phyloP scores from a whole-genome alignment of 345 rosid species.

The Mercurialis annua region DNA sequence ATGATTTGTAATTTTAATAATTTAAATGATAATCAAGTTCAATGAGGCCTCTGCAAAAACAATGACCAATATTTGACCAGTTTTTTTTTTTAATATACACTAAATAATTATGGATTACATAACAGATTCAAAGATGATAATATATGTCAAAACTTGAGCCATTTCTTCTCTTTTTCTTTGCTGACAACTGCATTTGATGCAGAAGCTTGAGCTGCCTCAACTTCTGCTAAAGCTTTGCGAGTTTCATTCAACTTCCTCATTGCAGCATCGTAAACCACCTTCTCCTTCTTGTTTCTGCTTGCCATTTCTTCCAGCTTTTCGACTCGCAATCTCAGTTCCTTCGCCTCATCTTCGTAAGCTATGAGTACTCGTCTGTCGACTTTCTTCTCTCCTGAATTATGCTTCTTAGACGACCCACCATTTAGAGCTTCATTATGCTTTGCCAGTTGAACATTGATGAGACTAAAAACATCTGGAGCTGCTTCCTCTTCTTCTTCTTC shows the following conservation, averaged over 20 bases:
- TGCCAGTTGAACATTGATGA: constrained; percentile 69
- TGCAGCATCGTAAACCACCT: constrained; percentile 71
- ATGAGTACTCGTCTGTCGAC: constrained; percentile 62
- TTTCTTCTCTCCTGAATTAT: constrained; percentile 47
- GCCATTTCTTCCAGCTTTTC: constrained; percentile 82
- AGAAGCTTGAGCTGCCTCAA: constrained; percentile 67
- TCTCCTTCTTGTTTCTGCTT: constrained; percentile 70
- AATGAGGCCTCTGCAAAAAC: background rate
- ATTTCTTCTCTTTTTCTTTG: constrained; percentile 86
- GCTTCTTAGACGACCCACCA: constrained; percentile 39
- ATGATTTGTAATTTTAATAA: no score
- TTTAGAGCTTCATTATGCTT: constrained; percentile 35
- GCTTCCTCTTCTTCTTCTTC: constrained; percentile 52
- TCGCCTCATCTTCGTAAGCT: constrained; percentile 72
- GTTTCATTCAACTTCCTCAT: constrained; percentile 65
- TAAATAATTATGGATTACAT: background rate
- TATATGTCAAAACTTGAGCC: constrained; percentile 70
- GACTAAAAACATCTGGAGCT: constrained; percentile 70
- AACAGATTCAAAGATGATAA: no score
- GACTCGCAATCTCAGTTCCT: constrained; percentile 50
- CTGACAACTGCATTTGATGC: constrained; percentile 61
- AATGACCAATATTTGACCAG: background rate
- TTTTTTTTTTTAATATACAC: background rate
- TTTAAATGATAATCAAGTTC: no score
- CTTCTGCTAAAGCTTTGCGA: constrained; percentile 55